These are phyloP conservation scores for Diaporthe ampelina DNA, from an alignment of 2,329 filamentous ascomycete species.

Conservation along the genomic window DNA sequence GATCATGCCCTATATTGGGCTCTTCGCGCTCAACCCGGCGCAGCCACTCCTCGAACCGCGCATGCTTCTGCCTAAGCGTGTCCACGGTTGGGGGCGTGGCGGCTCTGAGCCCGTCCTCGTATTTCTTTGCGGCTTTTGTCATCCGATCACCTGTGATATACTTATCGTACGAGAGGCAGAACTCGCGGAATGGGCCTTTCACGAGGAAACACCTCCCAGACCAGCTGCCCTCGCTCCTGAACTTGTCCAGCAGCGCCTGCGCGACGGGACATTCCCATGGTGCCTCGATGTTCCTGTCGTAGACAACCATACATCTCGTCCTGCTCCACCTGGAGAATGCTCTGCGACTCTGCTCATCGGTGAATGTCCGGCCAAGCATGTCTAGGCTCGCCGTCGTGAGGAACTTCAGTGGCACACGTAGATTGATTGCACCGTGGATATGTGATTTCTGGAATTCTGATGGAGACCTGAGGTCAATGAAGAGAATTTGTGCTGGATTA, in stretches of 20 bases:
- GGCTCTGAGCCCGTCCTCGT: conserved; percentile 56
- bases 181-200: conserved; percentile 69
- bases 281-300: conserved; percentile 64
- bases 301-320: conserved; percentile 65
- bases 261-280: conserved; percentile 66
- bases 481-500: conserved; percentile 58
- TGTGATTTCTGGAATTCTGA: conserved; percentile 65
- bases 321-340: conserved; percentile 62
- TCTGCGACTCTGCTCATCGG: conserved; percentile 62
- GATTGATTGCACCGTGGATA: conserved; percentile 65
- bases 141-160: conserved; percentile 62
- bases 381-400: conserved; percentile 63
- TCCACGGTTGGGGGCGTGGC: conserved; percentile 50
- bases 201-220: conserved; percentile 65
- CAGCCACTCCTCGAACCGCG: conserved; percentile 61
- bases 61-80: conserved; percentile 50
- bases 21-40: conserved; percentile 59
- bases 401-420: conserved; percentile 65
- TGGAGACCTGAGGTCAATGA: conserved; percentile 65
- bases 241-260: conserved; percentile 59
- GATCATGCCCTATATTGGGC: conserved; percentile 53
- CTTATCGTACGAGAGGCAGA: conserved; percentile 65
- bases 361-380: conserved; percentile 64
- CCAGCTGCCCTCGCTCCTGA: conserved; percentile 62
- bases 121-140: conserved; percentile 56